Base-by-base conservation (phyloP, 441 rosid genomes). In the Euphorbia celastroides region DNA sequence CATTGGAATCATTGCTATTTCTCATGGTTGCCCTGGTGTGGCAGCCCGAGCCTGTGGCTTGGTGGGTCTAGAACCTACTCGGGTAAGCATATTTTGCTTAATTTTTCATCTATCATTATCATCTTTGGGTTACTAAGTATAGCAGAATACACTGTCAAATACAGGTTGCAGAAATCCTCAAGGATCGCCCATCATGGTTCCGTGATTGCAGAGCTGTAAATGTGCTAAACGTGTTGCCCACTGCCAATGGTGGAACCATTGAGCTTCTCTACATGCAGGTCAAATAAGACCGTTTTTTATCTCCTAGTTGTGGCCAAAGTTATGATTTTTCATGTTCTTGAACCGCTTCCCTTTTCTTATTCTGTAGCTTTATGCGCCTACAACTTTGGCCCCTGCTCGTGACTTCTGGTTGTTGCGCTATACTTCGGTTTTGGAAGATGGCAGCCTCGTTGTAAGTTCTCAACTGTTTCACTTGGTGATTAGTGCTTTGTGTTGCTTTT, bases 11-110 rank as follows among this genome's bases (percentile, higher is more conserved):
- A 77, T 94, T 77, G 94, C 97, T 83, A 94, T 94, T 91, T 94
- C 97, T 79, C 96, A 94, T 86, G 93, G 96, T 91, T 86, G 97
- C 86, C 41, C 90, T 83, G 99, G 99, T 57, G 97, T 94, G 86
- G 99, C 97, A 84, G 99, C 99, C 77, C 97, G 99, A 68, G 99
- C 99, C 76, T 94, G 99, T n/a, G 99, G 99, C 88, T 92, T 94
- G 50, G 99, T 94, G 70, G 96, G 99, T 84, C 89, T 94, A 22
- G 99, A 94, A 74, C 99, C 99, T 78, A 89, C 97, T 57, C 87
- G 96, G 91, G 99, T 93, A 82, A 61, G 90, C 76, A 3, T 55
- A 38, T 30, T 19, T 38, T 27, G 42, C 60, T 69, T 55, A 26
- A 25, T 55, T 44, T 23, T 1, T 56, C 12, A 16, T 61, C 32